These are phyloP conservation scores for Trifolium fragiferum DNA, from an alignment of 306 rosid species.

Conservation along the genomic window DNA sequence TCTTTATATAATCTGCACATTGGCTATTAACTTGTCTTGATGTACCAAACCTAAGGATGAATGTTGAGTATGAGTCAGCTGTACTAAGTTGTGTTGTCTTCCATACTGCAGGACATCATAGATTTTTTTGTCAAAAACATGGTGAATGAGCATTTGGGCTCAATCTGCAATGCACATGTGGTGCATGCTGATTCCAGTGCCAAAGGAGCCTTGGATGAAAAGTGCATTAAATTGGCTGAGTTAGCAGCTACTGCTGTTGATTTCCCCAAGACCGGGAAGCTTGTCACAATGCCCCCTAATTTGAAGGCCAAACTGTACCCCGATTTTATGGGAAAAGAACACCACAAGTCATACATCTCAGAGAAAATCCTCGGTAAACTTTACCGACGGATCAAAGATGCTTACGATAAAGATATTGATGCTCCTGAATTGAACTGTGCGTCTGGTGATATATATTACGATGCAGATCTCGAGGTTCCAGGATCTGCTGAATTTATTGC, in stretches of 20 bases:
- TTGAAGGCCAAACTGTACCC: slow-evolving; percentile 84
- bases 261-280: slow-evolving; percentile 82
- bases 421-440: slow-evolving; percentile 42
- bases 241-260: slow-evolving; percentile 91
- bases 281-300: slow-evolving; percentile 61
- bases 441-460: slow-evolving; percentile 57
- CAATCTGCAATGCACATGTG: slow-evolving; percentile 92
- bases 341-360: slow-evolving; percentile 68
- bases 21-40: slow-evolving; percentile 2
- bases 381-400: slow-evolving; percentile 65
- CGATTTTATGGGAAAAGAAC: slow-evolving; percentile 89
- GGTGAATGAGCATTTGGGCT: slow-evolving; percentile 75
- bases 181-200: slow-evolving; percentile 87
- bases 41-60: not conserved
- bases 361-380: slow-evolving; percentile 80
- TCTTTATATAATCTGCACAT: not conserved
- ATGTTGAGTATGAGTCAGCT: slow-evolving; percentile 11
- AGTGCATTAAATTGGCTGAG: slow-evolving; percentile 71
- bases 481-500: slow-evolving; percentile 64
- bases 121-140: slow-evolving; percentile 72
- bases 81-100: slow-evolving; percentile 39
- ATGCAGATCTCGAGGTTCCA: slow-evolving; percentile 60
- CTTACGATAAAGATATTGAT: slow-evolving; percentile 56
- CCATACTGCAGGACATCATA: slow-evolving; percentile 63
- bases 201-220: slow-evolving; percentile 72